Base-by-base conservation (phyloP, 2,329 filamentous ascomycete genomes). In the Diaporthe sp. region DNA sequence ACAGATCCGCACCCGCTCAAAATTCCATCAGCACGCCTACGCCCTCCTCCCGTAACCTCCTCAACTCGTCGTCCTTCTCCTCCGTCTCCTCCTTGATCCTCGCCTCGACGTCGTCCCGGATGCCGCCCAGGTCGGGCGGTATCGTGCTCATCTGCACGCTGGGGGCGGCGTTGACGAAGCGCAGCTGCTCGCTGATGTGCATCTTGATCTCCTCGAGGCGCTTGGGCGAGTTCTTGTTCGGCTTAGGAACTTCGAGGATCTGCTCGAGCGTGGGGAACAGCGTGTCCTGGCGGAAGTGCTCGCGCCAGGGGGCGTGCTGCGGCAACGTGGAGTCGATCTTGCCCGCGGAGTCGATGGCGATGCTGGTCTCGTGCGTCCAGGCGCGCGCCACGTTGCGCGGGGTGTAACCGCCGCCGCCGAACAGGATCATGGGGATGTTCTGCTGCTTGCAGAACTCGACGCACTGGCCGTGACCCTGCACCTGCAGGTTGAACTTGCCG, bases 331-430 rank as follows among this genome's bases (percentile, higher is more conserved):
- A 90, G 81, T 88, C 86, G 76, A 98, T 92, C 73, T 90, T 89
- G 76, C 93, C 88, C 75, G 93, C 88, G 73, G 92, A 92, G 78
- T 92, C 92, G 76, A 97, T 94, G 75, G 95, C 95, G 78, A 98
- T 94, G 75, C 94, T 94, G 17, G 97, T 99, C 85, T 99, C 97
- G 84, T 97, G 96, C 32, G 96, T 95, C 97, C 97, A 99, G 39
- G 96, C 95, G 71, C 97, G 93, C 55, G 97, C 97, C 9, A 99
- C 97, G 80, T 99, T 99, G 77, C 96, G 92, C 7, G 97, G 96
- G 19, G 97, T 99, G 84, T 99, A 99, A 37, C 97, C 97, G 73
- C 97, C 97, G 51, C 97, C 97, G 58, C 97, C 97, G 74, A 98
- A 94, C 71, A 99, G 91, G 66, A 99, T 92, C 76, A 98, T 89